phyloP scores from a whole-genome alignment of 768 basidiomycete genomes.

The Lactarius pseudohatsudake region DNA sequence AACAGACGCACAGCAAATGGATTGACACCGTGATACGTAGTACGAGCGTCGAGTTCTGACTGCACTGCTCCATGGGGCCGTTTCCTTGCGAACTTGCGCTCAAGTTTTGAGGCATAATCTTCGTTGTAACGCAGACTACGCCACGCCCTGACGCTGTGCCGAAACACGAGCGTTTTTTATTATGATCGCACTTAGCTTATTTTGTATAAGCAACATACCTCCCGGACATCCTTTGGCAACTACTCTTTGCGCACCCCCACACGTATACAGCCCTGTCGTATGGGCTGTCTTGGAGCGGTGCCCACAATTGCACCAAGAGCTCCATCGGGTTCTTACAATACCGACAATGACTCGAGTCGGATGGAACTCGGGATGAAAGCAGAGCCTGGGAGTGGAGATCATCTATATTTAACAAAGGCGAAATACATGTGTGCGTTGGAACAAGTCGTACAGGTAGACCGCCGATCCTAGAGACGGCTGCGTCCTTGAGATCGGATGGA shows the following conservation, averaged over 20 bases:
- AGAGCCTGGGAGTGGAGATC: conserved; percentile 55
- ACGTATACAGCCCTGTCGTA: conserved; percentile 85
- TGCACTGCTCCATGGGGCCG: conserved; percentile 39
- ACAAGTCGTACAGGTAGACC: conserved; percentile 82
- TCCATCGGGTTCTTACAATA: conserved; percentile 74
- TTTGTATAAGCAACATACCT: conserved; percentile 52
- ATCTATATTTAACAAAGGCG: conserved; percentile 43
- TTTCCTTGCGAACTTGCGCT: conserved; percentile 49
- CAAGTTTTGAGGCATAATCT: conserved; percentile 71
- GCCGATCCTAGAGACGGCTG: conserved; percentile 85
- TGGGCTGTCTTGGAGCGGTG: conserved; percentile 81
- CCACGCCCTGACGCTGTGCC: conserved; percentile 76
- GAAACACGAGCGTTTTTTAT: conserved; percentile 8
- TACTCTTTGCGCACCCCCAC: conserved; percentile 72
- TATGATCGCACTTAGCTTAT: neutral
- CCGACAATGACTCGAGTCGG: conserved; percentile 68
- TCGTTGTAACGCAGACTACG: conserved; percentile 71
- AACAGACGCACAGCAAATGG: conserved; percentile 63
- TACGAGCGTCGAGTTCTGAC: conserved; percentile 36
- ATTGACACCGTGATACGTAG: conserved; percentile 45
- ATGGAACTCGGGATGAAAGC: conserved; percentile 59
- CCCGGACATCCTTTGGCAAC: conserved; percentile 74
- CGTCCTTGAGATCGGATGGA: conserved; percentile 63
- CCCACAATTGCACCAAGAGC: conserved; percentile 85
- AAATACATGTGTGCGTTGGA: conserved; percentile 48